Percentiles rank a stretch among this genome's conserved stretches.
phyloP scores from a whole-genome alignment of 441 rosid species.

The Croton laevigatus region DNA sequence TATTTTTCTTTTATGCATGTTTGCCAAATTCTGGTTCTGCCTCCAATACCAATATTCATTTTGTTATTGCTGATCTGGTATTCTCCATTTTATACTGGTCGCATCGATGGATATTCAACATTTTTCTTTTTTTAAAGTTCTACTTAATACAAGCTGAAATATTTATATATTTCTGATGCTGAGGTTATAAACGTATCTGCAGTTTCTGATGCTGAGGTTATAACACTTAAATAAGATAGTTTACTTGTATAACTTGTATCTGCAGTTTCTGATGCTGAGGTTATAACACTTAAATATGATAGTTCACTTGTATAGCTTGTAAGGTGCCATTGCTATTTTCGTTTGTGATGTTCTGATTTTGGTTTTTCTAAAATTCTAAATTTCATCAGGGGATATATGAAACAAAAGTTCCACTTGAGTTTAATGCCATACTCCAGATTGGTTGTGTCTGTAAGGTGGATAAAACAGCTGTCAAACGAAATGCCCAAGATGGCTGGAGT shows the following conservation, averaged over 20 bases:
- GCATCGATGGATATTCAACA: background rate
- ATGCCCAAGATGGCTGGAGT: slow-evolving; percentile 82
- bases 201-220: background rate
- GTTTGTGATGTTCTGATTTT: slow-evolving; percentile 16
- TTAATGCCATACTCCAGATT: slow-evolving; percentile 77
- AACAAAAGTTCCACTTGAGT: slow-evolving; percentile 75
- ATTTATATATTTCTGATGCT: background rate
- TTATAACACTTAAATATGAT: background rate
- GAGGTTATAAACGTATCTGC: background rate
- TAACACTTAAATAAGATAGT: background rate
- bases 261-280: background rate
- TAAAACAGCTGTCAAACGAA: slow-evolving; percentile 62
- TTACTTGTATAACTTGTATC: background rate
- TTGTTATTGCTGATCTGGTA: background rate
- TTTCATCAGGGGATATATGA: slow-evolving; percentile 87
- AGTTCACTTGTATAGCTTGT: background rate
- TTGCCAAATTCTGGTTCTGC: background rate
- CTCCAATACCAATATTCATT: background rate
- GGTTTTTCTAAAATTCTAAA: slow-evolving; percentile 24
- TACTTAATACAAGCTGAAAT: background rate
- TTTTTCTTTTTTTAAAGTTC: background rate
- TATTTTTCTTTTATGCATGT: background rate
- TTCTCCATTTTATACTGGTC: background rate
- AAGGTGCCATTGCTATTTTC: slow-evolving; percentile 16
- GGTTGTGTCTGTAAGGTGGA: slow-evolving; percentile 97